Evolutionary conservation across 2,329 filamentous ascomycete genomes (phyloP).

Genomic region (Epichloe typhina): DNA sequence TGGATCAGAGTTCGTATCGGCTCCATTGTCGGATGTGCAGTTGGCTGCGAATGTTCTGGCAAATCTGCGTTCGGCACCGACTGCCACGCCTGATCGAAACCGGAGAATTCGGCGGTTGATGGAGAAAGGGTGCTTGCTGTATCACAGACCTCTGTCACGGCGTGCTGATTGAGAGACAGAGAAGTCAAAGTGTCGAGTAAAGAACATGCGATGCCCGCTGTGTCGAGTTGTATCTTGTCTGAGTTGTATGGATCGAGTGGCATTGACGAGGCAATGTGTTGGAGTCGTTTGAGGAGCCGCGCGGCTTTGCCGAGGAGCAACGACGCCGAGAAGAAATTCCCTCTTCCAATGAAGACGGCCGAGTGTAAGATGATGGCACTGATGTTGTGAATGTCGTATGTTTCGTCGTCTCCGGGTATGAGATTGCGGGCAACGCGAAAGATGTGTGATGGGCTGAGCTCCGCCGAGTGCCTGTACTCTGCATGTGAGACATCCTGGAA

Average conservation of each 20-base stretch:
- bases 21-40: not conserved
- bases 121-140: not conserved
- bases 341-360: conserved; percentile 47
- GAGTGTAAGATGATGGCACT: conserved; percentile 40
- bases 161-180: not conserved
- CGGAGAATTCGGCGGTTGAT: not conserved
- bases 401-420: conserved; percentile 34
- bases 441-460: conserved; percentile 20
- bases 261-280: conserved; percentile 3
- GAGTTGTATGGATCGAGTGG: not conserved
- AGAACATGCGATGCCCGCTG: conserved; percentile 40
- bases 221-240: conserved; percentile 7
- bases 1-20: conserved; percentile 4
- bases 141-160: not conserved
- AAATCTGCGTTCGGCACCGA: not conserved
- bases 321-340: conserved; percentile 47
- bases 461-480: not conserved
- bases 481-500: conserved; percentile 30
- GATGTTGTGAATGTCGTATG: conserved; percentile 27
- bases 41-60: not conserved
- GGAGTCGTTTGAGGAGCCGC: conserved; percentile 24
- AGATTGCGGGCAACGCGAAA: conserved; percentile 36
- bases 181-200: conserved; percentile 34
- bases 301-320: conserved; percentile 51
- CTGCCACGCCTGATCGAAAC: conserved; percentile 3